Conservation (phyloP, 805 yeast species). For the Pichia pseudocactophila region DNA sequence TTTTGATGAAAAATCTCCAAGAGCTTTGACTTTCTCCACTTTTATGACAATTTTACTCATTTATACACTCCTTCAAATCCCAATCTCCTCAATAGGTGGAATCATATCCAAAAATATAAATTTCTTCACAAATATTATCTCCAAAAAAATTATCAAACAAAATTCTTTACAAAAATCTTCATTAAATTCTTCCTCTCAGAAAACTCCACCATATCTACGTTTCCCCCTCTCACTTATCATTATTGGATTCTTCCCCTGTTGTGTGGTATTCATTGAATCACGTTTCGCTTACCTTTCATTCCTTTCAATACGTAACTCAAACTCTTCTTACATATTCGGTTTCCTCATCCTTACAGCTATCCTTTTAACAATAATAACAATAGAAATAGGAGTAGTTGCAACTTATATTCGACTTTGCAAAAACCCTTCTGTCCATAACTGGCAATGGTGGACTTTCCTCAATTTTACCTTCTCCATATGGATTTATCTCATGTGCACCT, state of each 20-base stretch:
- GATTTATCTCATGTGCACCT: constrained; percentile 57
- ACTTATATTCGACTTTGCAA: constrained; percentile 49
- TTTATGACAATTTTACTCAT: constrained; percentile 49
- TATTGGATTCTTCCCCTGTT: constrained; percentile 72
- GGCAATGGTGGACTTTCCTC: constrained; percentile 81
- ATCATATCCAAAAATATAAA: constrained; percentile 26
- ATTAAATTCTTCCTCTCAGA: constrained; percentile 10
- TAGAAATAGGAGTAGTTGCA: constrained; percentile 65
- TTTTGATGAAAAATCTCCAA: constrained; percentile 68
- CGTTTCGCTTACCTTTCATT: constrained; percentile 63
- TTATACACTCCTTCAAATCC: constrained; percentile 61
- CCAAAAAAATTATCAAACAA: constrained; percentile 15
- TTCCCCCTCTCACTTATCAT: constrained; percentile 30
- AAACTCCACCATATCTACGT: constrained; percentile 28
- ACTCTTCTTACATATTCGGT: constrained; percentile 53
- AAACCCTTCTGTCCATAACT: constrained; percentile 34
- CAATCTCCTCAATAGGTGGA: constrained; percentile 72
- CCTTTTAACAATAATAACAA: constrained; percentile 51
- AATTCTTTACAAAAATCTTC: not conserved
- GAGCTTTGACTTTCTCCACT: constrained; percentile 73
- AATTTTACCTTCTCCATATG: constrained; percentile 64
- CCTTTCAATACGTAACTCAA: constrained; percentile 68
- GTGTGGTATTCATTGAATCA: constrained; percentile 72
- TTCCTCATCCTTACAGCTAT: constrained; percentile 56
- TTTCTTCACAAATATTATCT: constrained; percentile 13